Percentiles rank a stretch among this genome's conserved stretches.
phyloP scores from a whole-genome alignment of 768 basidiomycete genomes.

The Boletus edulis region DNA sequence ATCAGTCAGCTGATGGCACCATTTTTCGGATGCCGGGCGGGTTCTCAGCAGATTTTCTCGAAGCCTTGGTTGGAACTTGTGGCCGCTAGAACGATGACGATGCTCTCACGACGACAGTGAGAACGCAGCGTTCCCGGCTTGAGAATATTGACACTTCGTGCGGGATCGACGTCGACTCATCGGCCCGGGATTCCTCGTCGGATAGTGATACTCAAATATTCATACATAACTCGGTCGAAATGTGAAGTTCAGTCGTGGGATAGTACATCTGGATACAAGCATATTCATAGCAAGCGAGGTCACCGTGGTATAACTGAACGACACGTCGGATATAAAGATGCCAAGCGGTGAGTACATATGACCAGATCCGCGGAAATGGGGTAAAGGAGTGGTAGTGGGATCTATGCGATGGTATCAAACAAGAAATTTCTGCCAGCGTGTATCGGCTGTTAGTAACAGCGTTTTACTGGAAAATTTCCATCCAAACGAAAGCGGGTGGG shows the following conservation, averaged over 20 bases:
- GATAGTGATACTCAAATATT: too few species aligned
- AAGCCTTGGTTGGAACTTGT: neutral
- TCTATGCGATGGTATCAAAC: neutral
- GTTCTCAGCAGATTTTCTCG: constrained; percentile 4
- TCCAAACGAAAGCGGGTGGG: neutral
- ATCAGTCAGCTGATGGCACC: too few species aligned
- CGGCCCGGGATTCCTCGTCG: too few species aligned
- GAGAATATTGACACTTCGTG: too few species aligned
- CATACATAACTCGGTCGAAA: neutral
- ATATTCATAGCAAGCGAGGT: neutral
- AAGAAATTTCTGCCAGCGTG: neutral
- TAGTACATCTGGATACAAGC: neutral
- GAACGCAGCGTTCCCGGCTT: neutral
- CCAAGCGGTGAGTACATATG: neutral
- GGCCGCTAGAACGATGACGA: too few species aligned
- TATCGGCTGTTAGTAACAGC: neutral
- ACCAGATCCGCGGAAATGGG: neutral
- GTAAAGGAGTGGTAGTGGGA: neutral
- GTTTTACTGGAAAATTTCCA: neutral
- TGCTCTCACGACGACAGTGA: neutral
- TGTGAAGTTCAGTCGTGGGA: neutral
- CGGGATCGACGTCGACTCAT: too few species aligned
- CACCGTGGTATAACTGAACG: neutral
- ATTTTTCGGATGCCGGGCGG: too few species aligned
- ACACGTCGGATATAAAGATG: neutral